These are phyloP conservation scores for Mucor ambiguus DNA, from an alignment of 371 early-diverging fungal species.

Conservation along the genomic window DNA sequence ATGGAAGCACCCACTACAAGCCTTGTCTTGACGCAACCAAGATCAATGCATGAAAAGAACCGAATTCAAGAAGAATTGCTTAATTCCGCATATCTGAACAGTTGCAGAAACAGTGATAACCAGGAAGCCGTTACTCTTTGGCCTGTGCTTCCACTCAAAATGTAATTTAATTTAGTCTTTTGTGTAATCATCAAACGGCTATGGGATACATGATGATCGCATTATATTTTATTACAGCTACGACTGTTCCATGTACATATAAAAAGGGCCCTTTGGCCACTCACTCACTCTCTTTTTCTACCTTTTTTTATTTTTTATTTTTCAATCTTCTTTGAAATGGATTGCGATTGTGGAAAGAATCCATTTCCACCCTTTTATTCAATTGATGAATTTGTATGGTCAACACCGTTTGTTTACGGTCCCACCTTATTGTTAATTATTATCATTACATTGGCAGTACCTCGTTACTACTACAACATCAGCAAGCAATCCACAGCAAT, in stretches of 20 bases:
- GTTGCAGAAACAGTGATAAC: slow-evolving; percentile 15
- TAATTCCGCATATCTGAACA: slow-evolving; percentile 30
- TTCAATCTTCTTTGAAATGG: background rate
- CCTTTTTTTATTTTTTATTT: background rate
- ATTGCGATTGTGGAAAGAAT: background rate
- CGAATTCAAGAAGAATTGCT: slow-evolving; percentile 33
- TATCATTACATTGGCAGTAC: slow-evolving; percentile 28
- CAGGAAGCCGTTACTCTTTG: slow-evolving; percentile 30
- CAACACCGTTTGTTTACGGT: slow-evolving; percentile 23
- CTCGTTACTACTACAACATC: slow-evolving; percentile 31
- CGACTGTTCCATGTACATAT: background rate
- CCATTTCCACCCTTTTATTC: slow-evolving; percentile 39
- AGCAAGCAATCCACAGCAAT: slow-evolving; percentile 7
- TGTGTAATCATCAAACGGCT: too few relatives aligned
- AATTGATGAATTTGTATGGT: slow-evolving; percentile 29
- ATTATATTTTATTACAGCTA: background rate
- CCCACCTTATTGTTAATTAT: slow-evolving; percentile 32
- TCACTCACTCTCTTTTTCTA: slow-evolving; percentile 1
- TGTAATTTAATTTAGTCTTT: too few relatives aligned
- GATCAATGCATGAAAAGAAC: background rate
- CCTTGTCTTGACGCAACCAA: slow-evolving; percentile 21
- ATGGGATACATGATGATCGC: too few relatives aligned
- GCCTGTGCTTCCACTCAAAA: slow-evolving; percentile 48
- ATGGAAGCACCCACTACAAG: slow-evolving; percentile 35
- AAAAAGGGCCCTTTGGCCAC: background rate